These are phyloP conservation scores for Crassisporium funariophilum DNA, from an alignment of 768 basidiomycete species.

Conservation along the genomic window DNA sequence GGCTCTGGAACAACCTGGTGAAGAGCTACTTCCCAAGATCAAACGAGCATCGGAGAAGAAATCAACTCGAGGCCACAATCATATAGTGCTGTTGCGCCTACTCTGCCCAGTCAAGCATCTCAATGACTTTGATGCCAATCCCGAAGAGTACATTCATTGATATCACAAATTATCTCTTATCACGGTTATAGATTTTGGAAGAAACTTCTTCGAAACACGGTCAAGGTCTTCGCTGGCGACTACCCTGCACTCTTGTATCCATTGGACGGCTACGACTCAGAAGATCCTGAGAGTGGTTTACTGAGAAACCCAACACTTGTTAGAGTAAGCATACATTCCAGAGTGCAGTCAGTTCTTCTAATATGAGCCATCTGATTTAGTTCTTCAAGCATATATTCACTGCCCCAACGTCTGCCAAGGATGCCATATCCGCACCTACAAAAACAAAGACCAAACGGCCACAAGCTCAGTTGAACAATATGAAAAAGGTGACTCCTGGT, in stretches of 20 bases:
- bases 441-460: constrained; percentile 3
- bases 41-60: neutral
- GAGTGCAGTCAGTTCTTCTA: neutral
- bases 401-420: constrained; percentile 1
- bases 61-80: neutral
- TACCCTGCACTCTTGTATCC: constrained; percentile 1
- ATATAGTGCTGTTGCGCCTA: neutral
- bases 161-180: neutral
- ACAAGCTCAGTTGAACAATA: constrained; percentile 5
- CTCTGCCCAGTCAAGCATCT: constrained; percentile 4
- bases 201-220: neutral
- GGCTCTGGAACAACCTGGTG: neutral
- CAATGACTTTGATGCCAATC: constrained; percentile 4
- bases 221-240: neutral
- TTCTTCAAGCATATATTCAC: constrained; percentile 9
- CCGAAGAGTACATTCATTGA: neutral
- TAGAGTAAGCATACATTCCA: neutral
- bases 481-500: constrained; percentile 1
- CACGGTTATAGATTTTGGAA: neutral
- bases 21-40: neutral
- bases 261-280: neutral
- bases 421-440: neutral
- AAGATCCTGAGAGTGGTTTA: neutral
- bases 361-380: neutral
- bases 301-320: constrained; percentile 1